These are phyloP conservation scores for Aureobasidium sp. DNA, from an alignment of 2,329 filamentous ascomycete genomes.

Conservation along the genomic window DNA sequence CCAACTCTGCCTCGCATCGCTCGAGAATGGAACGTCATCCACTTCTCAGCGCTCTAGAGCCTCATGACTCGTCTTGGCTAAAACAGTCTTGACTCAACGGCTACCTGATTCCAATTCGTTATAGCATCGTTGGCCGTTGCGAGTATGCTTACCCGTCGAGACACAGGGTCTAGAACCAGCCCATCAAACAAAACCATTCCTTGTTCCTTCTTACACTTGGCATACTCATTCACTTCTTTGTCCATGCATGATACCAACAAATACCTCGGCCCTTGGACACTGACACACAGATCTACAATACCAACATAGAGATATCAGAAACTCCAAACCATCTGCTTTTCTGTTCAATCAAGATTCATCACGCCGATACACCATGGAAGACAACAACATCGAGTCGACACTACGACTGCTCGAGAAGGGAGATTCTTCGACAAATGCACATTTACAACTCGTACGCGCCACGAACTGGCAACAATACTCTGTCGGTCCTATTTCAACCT, in stretches of 20 bases:
- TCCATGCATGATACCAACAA: background rate
- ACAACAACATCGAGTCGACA: background rate
- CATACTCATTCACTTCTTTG: background rate
- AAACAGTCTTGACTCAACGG: background rate
- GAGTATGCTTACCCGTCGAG: background rate
- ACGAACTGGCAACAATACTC: background rate
- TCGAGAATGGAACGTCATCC: background rate
- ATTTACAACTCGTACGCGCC: background rate
- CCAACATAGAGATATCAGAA: background rate
- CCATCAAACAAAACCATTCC: background rate
- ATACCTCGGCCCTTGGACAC: too few species aligned
- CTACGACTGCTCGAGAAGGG: background rate
- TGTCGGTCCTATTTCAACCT: background rate
- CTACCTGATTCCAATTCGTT: background rate
- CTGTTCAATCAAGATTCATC: background rate
- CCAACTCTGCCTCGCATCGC: background rate
- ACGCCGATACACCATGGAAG: background rate
- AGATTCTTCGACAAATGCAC: background rate
- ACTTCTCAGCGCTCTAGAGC: background rate
- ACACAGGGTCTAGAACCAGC: background rate
- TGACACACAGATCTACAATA: background rate
- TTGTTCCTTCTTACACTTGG: background rate
- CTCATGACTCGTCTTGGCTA: background rate
- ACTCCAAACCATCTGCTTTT: background rate
- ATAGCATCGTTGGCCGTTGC: background rate